phyloP scores from a whole-genome alignment of 371 early-diverging fungal species.

The Smittium culicis region DNA sequence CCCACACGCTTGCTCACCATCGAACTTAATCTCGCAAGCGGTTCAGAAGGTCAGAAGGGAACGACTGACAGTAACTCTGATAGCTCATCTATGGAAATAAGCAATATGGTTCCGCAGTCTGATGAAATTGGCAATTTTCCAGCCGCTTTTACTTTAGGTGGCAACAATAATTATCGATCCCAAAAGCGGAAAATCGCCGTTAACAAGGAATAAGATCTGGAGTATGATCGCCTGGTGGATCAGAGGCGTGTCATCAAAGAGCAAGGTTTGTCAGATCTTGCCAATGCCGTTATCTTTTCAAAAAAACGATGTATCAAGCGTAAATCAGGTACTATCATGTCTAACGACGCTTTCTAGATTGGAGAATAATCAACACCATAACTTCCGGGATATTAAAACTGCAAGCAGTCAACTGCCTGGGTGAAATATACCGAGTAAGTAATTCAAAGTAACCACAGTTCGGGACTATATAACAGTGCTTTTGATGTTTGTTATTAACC shows the following conservation, averaged over 20 bases:
- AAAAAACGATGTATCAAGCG: neutral
- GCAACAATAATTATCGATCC: neutral
- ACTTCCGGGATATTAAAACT: neutral
- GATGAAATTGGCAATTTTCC: neutral
- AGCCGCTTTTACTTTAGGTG: neutral
- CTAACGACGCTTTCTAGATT: neutral
- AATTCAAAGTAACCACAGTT: neutral
- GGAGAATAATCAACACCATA: neutral
- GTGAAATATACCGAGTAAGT: neutral
- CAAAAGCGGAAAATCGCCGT: neutral
- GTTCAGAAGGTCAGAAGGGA: neutral
- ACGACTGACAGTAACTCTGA: neutral
- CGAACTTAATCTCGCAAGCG: neutral
- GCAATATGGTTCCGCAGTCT: neutral
- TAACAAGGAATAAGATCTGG: neutral
- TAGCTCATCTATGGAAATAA: neutral
- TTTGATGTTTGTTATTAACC: neutral
- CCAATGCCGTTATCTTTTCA: neutral
- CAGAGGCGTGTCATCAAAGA: neutral
- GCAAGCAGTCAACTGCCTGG: neutral
- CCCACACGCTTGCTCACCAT: neutral
- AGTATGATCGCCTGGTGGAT: neutral
- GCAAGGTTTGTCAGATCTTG: slow-evolving; percentile 4
- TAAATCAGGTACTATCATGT: neutral
- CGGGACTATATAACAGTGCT: neutral